Conservation (phyloP, 2,329 filamentous ascomycete genomes). For the Lecanicillium sp. region DNA sequence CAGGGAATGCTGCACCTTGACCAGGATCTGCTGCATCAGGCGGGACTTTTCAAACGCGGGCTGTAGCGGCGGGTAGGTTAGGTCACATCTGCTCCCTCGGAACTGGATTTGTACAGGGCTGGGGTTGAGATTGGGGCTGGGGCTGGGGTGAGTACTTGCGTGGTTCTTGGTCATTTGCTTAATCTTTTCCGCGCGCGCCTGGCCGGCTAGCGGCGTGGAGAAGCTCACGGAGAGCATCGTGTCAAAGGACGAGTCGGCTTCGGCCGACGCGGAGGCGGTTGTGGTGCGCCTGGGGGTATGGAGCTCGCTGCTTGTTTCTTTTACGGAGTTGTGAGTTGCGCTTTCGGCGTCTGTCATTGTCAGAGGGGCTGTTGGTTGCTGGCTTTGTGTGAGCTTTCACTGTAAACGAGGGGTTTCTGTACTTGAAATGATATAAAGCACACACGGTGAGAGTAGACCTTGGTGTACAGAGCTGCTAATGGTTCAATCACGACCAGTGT, state of each 20-base stretch:
- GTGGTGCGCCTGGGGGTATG: background rate
- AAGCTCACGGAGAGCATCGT: conserved; percentile 31
- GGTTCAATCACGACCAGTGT: too few relatives aligned
- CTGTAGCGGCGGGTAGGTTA: conserved; percentile 14
- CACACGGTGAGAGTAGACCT: too few relatives aligned
- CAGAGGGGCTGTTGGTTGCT: too few relatives aligned
- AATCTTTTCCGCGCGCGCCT: conserved; percentile 26
- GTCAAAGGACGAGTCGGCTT: conserved; percentile 4
- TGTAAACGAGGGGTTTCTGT: too few relatives aligned
- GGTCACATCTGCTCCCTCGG: too few relatives aligned
- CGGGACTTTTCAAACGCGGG: conserved; percentile 26
- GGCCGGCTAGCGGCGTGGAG: conserved; percentile 28
- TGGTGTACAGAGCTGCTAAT: too few relatives aligned
- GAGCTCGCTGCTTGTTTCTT: background rate
- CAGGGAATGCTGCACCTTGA: conserved; percentile 29
- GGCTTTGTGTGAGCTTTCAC: too few relatives aligned
- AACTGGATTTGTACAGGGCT: too few relatives aligned
- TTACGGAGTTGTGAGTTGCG: background rate
- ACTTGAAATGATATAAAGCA: too few relatives aligned
- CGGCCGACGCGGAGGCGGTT: conserved; percentile 2
- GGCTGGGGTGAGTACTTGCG: conserved; percentile 18
- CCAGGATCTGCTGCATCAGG: conserved; percentile 25
- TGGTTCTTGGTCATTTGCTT: conserved; percentile 31
- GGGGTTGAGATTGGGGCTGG: background rate
- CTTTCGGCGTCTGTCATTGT: conserved; percentile 6